Evolutionary conservation across 176 grass and related monocot genomes (phyloP), one percentile per base, ranked within the genome.

Genomic region (Tuctoria greenei): DNA sequence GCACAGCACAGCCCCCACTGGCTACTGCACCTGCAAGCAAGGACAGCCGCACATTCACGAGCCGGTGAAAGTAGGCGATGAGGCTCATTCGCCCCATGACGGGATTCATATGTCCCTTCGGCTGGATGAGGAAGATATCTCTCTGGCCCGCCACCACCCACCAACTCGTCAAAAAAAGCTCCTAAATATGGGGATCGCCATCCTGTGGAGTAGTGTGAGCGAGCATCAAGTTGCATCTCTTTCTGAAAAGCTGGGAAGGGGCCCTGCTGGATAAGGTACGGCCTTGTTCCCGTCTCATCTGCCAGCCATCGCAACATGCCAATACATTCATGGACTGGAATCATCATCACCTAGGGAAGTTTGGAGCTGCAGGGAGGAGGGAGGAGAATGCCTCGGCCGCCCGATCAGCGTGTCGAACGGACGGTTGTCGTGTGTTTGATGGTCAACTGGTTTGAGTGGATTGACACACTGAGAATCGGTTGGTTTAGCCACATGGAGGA

Each of bases 1-100:
- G 47, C 47, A 17, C 47, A 47, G 12, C 11, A 13, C 43, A 2
- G 11, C 43, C 43, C 11, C 43, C 41, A 10, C 12, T 10, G 14
- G 14, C 14, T 1, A 3, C 46, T 7, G 31, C 61, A 4, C 69
- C 38, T 44, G 80, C 20, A 15, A 58, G 39, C 62, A 67, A 61
- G 72, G 72, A 75, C 40, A 64, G 44, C 78, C 13, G 49, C 73
- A 40, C 76, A 78, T 82, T 82, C 74, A 78, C 35, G 51, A 60
- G 79, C 66, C 35, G 26, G 49, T 23, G 79, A 56, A 77, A 82
- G 66, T 66, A 65, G 79, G 73, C 72, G 25, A n/a, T n/a, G n/a
- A n/a, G 44, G 36, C 66, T 58, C 77, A 81, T n/a, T 86, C 66
- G 17, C 15, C 42, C 17, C 74, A 54, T 54, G 49, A 87, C 59